These are phyloP conservation scores for Arabidopsis lyrata DNA, from an alignment of 441 rosid genomes.

Conservation along the genomic window DNA sequence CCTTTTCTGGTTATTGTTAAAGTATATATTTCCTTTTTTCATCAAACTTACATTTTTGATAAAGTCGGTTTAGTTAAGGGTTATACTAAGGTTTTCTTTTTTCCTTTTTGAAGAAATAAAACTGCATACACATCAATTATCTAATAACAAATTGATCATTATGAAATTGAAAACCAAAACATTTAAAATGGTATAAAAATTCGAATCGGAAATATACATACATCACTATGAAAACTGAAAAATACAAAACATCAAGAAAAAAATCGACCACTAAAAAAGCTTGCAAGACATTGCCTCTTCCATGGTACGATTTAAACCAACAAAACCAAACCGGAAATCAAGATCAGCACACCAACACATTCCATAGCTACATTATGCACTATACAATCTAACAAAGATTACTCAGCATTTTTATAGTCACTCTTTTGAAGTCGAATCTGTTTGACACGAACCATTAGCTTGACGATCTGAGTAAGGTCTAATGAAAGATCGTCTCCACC, in stretches of 20 bases:
- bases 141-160: too few relatives aligned
- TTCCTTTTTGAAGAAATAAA: too few relatives aligned
- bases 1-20: neutral
- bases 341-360: slow-evolving; percentile 35
- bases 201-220: slow-evolving; percentile 37
- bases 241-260: slow-evolving; percentile 21
- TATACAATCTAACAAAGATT: slow-evolving; percentile 41
- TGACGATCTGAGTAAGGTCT: slow-evolving; percentile 73
- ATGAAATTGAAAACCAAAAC: neutral
- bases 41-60: too few relatives aligned
- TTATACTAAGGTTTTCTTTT: too few relatives aligned
- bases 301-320: slow-evolving; percentile 26
- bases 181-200: slow-evolving; percentile 24
- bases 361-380: slow-evolving; percentile 28
- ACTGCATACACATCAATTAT: too few relatives aligned
- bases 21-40: neutral
- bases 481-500: slow-evolving; percentile 96
- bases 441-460: slow-evolving; percentile 39
- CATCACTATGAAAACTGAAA: slow-evolving; percentile 16
- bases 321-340: slow-evolving; percentile 29
- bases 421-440: slow-evolving; percentile 41
- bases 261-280: slow-evolving; percentile 9
- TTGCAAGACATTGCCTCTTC: slow-evolving; percentile 2
- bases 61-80: too few relatives aligned
- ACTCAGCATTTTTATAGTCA: slow-evolving; percentile 24